Evolutionary conservation across 352 stramenopile species (phyloP), one percentile per base, ranked within the genome.

Genomic region (Pythium plurisporium): DNA sequence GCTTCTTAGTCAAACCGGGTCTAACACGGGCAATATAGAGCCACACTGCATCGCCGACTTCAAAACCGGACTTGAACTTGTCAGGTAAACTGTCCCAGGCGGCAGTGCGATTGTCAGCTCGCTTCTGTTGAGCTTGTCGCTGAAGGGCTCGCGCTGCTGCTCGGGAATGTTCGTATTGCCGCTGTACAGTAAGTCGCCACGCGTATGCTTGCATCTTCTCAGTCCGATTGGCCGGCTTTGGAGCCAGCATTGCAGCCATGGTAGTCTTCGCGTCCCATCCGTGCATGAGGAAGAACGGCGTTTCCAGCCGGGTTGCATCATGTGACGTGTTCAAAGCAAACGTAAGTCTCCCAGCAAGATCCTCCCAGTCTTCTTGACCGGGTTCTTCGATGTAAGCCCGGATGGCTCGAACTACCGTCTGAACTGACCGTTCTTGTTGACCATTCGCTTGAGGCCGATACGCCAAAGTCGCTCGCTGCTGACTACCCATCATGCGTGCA

Each of bases 361-460:
- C 55, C 1, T 80, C 68, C 59, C 71, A 80, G 30, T 73, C 68
- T 10, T 42, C 52, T 47, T 75, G 64, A 11, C 4, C 47, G 0
- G 59, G 48, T 0, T 59, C 69, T 38, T 68, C 47, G 1, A 65
- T 33, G 22, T 75, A 76, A 0, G 48, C 30, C 7, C 27, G 26
- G n/a, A 76, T 40, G 4, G 34, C 50, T 4, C 45, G 29, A 14
- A 71, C 61, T 0, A 80, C 60, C 0, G 70, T 68, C 43, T 75
- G 66, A 3, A 59, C 51, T 4, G 51, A 59, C 1, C 51, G 26
- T 31, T 61, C 53, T 45, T 79, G 67, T 44, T 78, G 63, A 0
- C 71, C 64, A 26, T 79, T 79, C 1, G 58, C 67, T 36, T 74
- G 64, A 0, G 61, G 0, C 9, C 61, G 53, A 33, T 76, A 76